These are phyloP conservation scores for Erigeron philadelphicus DNA, from an alignment of 140 eudicot genomes.

Conservation along the genomic window DNA sequence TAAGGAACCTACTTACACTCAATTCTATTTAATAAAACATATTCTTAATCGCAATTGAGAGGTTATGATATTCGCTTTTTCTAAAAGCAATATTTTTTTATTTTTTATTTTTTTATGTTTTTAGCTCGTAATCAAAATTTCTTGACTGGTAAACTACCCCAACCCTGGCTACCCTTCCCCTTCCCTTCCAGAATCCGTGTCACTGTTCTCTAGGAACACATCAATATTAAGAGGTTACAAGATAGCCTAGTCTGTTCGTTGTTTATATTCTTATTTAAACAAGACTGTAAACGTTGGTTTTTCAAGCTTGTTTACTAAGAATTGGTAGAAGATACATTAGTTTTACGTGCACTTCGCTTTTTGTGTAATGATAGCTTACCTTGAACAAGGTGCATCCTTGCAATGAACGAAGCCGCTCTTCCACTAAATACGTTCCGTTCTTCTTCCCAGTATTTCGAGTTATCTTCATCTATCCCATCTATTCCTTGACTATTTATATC, in stretches of 20 bases:
- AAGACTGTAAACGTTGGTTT: not conserved
- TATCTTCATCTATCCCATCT: conserved; percentile 83
- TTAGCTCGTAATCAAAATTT: not conserved
- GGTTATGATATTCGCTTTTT: not conserved
- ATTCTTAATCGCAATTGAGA: not conserved
- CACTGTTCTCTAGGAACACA: not conserved
- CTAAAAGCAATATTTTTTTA: too few species aligned
- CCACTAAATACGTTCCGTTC: conserved; percentile 71
- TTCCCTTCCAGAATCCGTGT: not conserved
- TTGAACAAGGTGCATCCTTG: conserved; percentile 97
- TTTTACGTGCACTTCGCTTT: not conserved
- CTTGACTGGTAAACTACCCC: not conserved
- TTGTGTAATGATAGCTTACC: conserved; percentile 35
- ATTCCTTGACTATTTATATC: conserved; percentile 84
- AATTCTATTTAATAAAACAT: not conserved
- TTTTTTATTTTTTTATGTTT: too few species aligned
- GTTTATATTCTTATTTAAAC: not conserved
- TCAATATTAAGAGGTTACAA: not conserved
- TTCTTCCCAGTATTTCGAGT: conserved; percentile 89
- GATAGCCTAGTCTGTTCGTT: not conserved
- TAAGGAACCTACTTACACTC: not conserved
- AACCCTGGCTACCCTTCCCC: not conserved
- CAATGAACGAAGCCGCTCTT: conserved; percentile 80
- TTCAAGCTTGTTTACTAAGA: not conserved
- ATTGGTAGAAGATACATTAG: not conserved